These are phyloP conservation scores for Solanum pennellii DNA, from an alignment of 257 asterid genomes.

Conservation along the genomic window DNA sequence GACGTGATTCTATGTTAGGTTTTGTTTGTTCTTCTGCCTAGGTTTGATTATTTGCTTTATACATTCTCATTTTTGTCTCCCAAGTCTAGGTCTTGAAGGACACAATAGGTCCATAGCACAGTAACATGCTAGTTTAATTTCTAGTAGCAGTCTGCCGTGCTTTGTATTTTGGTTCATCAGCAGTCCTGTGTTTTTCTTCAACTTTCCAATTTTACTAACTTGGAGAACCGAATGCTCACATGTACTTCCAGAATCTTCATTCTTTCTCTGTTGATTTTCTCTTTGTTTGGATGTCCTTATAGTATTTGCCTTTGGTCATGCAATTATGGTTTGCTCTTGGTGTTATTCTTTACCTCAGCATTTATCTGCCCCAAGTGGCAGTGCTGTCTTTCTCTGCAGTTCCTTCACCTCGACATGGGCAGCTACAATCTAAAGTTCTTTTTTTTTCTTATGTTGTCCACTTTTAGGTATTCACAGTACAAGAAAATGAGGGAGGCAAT, in stretches of 20 bases:
- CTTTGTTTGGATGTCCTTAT: background rate
- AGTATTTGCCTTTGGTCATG: background rate
- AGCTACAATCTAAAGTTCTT: background rate
- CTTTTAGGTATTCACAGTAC: slow-evolving; percentile 69
- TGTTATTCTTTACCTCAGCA: background rate
- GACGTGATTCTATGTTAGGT: background rate
- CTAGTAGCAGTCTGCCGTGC: background rate
- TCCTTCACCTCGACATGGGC: background rate
- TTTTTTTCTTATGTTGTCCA: background rate
- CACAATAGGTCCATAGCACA: background rate
- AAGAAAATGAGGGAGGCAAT: slow-evolving; percentile 65
- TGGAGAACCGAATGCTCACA: background rate
- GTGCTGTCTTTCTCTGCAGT: background rate
- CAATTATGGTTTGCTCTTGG: background rate
- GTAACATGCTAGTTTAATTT: no score
- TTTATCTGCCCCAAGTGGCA: background rate
- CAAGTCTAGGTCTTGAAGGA: background rate
- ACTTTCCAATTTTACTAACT: background rate
- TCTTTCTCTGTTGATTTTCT: background rate
- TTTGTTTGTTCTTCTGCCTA: background rate
- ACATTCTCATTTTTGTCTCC: background rate
- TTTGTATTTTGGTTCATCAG: background rate
- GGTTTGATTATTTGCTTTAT: background rate
- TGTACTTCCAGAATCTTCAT: background rate
- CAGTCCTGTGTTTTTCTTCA: background rate